Percentiles rank a stretch among this genome's conserved stretches.
Conservation (phyloP, 768 basidiomycete species). For the Cantharellus anzutake region DNA sequence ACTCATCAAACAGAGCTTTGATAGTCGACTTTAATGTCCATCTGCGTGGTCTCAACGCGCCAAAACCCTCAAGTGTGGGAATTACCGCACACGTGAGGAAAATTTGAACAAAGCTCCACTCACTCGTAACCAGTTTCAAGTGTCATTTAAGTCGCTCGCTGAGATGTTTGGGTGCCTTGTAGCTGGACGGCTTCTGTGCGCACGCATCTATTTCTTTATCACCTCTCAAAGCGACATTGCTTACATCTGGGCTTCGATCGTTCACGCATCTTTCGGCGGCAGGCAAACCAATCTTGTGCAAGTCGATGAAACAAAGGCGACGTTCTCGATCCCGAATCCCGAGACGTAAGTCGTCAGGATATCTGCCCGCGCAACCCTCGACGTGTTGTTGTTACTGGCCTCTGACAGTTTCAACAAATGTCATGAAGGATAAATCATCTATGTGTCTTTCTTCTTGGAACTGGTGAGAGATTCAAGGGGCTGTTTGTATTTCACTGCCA, state of each 20-base stretch:
- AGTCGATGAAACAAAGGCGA: constrained; percentile 66
- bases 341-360: constrained; percentile 18
- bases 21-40: background rate
- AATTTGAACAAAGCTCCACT: too few species aligned
- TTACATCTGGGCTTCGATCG: background rate
- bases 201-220: background rate
- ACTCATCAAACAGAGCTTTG: background rate
- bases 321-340: constrained; percentile 55
- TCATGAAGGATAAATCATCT: constrained; percentile 47
- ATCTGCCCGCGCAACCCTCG: background rate
- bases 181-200: constrained; percentile 11
- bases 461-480: constrained; percentile 24
- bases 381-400: background rate
- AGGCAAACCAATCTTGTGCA: constrained; percentile 60
- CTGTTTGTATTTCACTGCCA: background rate
- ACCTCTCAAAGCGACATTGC: background rate
- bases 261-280: too few species aligned
- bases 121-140: too few species aligned
- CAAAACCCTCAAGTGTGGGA: too few species aligned
- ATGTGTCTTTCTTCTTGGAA: constrained; percentile 67
- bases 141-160: background rate
- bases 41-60: too few species aligned
- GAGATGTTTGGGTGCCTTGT: constrained; percentile 13
- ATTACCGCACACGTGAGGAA: too few species aligned
- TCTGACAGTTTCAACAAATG: background rate